Evolutionary conservation across 176 grass and related monocot genomes (phyloP).

Genomic region (Oryza meridionalis): DNA sequence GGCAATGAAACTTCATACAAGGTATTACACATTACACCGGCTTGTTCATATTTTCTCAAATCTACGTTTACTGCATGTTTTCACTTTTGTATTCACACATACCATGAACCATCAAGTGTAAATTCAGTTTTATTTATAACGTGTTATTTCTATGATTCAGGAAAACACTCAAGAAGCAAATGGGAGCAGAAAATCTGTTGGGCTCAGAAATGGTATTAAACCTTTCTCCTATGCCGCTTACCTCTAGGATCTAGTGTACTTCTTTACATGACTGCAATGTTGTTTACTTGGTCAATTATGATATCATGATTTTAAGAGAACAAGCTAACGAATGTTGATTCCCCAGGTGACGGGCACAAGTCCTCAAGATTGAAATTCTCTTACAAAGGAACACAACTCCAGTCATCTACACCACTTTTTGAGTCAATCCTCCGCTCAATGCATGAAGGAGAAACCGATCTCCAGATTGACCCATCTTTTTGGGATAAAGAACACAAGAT

Average conservation of each 20-base stretch:
- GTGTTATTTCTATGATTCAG: conserved; percentile 21
- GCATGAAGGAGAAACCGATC: conserved; percentile 42
- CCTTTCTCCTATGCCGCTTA: not conserved
- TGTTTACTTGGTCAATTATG: not conserved
- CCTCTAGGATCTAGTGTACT: not conserved
- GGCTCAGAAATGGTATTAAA: conserved; percentile 21
- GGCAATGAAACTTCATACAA: conserved; percentile 19
- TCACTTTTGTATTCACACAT: not conserved
- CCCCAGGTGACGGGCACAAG: conserved; percentile 16
- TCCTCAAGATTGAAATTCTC: conserved; percentile 50
- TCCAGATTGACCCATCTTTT: conserved; percentile 51
- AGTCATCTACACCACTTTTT: conserved; percentile 48
- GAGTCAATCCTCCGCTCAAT: conserved; percentile 52
- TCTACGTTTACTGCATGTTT: not conserved
- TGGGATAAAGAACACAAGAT: conserved; percentile 55
- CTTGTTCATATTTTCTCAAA: not conserved
- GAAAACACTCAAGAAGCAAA: conserved; percentile 16
- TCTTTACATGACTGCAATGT: not conserved
- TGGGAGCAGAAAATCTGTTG: conserved; percentile 5
- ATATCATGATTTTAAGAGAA: not conserved
- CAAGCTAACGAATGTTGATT: not conserved
- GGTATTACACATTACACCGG: conserved; percentile 6
- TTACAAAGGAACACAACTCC: conserved; percentile 52
- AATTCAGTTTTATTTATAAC: not conserved
- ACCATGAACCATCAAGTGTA: not conserved